Percentiles rank a stretch among this genome's conserved stretches.
Evolutionary conservation across 1,139 yeast species (phyloP).

Genomic region (Wickerhamiella infanticola): DNA sequence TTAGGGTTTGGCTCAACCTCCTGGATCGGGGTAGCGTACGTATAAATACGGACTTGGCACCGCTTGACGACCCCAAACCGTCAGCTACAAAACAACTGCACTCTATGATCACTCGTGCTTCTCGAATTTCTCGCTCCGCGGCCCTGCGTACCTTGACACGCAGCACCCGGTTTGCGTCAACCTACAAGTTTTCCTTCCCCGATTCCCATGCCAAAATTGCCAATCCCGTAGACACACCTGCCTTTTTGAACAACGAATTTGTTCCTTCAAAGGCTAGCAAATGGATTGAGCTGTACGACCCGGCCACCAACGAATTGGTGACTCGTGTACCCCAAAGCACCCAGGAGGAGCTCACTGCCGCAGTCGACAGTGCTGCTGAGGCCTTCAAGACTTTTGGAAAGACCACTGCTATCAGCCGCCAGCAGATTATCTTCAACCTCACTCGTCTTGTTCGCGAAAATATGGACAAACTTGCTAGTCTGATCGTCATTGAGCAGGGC

Average conservation of each 20-base stretch:
- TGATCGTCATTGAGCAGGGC: slow-evolving; percentile 68
- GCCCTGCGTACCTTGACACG: background rate
- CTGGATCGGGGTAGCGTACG: background rate
- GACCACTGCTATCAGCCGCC: slow-evolving; percentile 49
- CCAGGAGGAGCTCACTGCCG: slow-evolving; percentile 46
- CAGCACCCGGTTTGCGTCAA: background rate
- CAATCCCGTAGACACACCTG: slow-evolving; percentile 38
- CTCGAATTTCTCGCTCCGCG: background rate
- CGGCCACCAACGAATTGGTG: slow-evolving; percentile 56
- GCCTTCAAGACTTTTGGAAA: slow-evolving; percentile 43
- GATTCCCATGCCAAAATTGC: slow-evolving; percentile 31
- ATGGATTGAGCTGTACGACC: slow-evolving; percentile 66
- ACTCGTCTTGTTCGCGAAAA: slow-evolving; percentile 51
- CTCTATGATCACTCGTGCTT: background rate
- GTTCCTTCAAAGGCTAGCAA: slow-evolving; percentile 38
- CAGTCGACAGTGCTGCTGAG: slow-evolving; percentile 45
- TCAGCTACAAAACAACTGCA: background rate
- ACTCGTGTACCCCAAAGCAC: slow-evolving; percentile 63
- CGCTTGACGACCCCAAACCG: background rate
- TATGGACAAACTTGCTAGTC: slow-evolving; percentile 56
- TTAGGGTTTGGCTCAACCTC: background rate
- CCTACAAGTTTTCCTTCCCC: slow-evolving; percentile 25
- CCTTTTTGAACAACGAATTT: slow-evolving; percentile 43
- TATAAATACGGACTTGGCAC: background rate
- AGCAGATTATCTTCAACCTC: slow-evolving; percentile 60